Base-by-base conservation (phyloP, 306 rosid genomes). In the Abrus pulchellus region DNA sequence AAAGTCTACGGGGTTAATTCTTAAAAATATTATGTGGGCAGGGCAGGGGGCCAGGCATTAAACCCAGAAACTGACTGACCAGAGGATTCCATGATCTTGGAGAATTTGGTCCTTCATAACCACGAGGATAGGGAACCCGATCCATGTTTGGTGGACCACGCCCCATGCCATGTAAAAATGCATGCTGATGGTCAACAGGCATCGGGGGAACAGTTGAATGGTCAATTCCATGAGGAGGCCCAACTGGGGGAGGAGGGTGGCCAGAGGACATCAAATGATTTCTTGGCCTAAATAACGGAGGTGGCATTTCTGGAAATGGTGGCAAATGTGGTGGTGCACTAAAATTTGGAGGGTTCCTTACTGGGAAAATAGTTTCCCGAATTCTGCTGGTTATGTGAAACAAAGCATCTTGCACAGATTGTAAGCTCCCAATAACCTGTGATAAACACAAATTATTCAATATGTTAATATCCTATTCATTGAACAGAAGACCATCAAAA, bases 341-440 rank as follows among this genome's bases (percentile, higher is more conserved):
- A 80, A 86, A 90, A 82, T 91, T 93, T 79, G 97, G 90, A 84
- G 88, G 85, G 34, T 82, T 74, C 83, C 74, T 90, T 70, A 86
- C 48, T 29, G 94, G 93, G 85, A 91, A 88, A 76, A 91, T 89
- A 72, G 92, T 87, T 85, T 93, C 98, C 64, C 98, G 89, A 49
- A 93, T 87, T 61, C 97, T 87, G 76, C 92, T 59, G 66, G 97
- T 93, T 83, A 93, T 87, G 70, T 91, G 98, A 90, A 87, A 93
- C 83, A 93, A 85, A 40, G 98, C 98, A 77, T 92, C 98, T 86
- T 90, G 98, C 47, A 93, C 98, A 71, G 90, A 89, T 69, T 88
- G 94, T 68, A 88, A 27, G 82, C 72, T 88, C 72, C 98, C 98
- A 59, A 80, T 85, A 75, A 93, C 93, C 98, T 93, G 85, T 48